Conservation (phyloP, 345 rosid species). For the Microthlaspi erraticum region DNA sequence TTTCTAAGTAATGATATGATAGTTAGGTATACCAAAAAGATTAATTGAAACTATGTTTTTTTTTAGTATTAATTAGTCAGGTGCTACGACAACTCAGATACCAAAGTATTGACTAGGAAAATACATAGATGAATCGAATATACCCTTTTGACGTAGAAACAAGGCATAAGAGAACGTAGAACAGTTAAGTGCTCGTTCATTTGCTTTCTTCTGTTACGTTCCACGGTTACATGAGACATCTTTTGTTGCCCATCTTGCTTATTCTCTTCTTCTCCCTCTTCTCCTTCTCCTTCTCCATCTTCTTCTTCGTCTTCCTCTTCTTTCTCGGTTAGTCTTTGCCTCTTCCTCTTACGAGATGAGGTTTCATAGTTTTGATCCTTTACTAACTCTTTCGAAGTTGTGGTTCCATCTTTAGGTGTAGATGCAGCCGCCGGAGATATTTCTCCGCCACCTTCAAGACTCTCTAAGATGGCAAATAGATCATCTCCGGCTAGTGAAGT, state of each 20-base stretch:
- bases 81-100: neutral
- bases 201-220: constrained; percentile 96
- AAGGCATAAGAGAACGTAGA: constrained; percentile 91
- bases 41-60: constrained; percentile 1
- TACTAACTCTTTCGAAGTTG: constrained; percentile 29
- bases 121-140: neutral
- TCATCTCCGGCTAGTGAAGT: constrained; percentile 66
- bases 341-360: constrained; percentile 50
- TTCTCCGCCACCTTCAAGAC: constrained; percentile 65
- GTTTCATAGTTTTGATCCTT: constrained; percentile 27
- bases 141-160: constrained; percentile 98
- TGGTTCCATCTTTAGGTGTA: constrained; percentile 48
- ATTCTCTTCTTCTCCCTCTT: constrained; percentile 44
- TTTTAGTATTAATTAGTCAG: constrained; percentile 3
- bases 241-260: constrained; percentile 65
- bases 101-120: neutral
- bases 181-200: constrained; percentile 92
- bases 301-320: constrained; percentile 44
- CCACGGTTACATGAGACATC: constrained; percentile 90
- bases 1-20: constrained; percentile 27
- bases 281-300: constrained; percentile 14
- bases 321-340: constrained; percentile 44
- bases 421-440: constrained; percentile 50
- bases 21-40: constrained; percentile 26
- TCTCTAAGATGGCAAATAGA: constrained; percentile 74